These are phyloP conservation scores for Ustilago xerochloae DNA, from an alignment of 1,284 basidiomycete species.

Conservation along the genomic window DNA sequence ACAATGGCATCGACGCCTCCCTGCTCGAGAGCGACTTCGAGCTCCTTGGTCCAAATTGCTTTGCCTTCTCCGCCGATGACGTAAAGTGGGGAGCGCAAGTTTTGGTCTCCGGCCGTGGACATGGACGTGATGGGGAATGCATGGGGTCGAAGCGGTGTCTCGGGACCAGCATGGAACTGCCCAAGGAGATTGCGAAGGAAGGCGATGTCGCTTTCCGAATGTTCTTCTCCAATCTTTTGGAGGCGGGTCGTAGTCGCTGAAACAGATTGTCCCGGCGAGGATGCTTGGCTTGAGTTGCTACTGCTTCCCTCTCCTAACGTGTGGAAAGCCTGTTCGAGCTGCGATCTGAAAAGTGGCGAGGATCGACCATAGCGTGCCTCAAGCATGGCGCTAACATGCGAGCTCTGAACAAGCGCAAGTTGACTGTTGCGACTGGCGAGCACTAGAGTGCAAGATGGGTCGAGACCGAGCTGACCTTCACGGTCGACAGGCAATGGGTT, in stretches of 20 bases:
- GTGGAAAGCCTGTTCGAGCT: constrained; percentile 3
- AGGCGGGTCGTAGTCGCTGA: constrained; percentile 2
- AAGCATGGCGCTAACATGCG: constrained; percentile 62
- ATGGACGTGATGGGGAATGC: constrained; percentile 77
- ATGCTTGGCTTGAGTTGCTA: background rate
- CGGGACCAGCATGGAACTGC: constrained; percentile 6
- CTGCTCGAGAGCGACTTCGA: constrained; percentile 83
- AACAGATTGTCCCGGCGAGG: constrained; percentile 8
- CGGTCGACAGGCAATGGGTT: constrained; percentile 53
- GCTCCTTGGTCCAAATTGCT: constrained; percentile 92
- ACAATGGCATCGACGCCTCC: constrained; percentile 89
- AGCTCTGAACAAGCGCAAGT: constrained; percentile 60
- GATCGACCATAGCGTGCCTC: constrained; percentile 54
- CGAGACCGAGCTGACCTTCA: constrained; percentile 41
- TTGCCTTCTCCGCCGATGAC: constrained; percentile 73
- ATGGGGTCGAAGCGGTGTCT: constrained; percentile 36
- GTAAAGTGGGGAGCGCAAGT: constrained; percentile 76
- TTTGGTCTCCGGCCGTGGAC: constrained; percentile 90
- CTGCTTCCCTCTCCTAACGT: constrained; percentile 1
- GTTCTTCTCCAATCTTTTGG: constrained; percentile 26
- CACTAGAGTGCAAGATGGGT: constrained; percentile 57
- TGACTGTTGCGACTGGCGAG: constrained; percentile 62
- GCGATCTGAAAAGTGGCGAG: constrained; percentile 55
- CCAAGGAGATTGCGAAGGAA: constrained; percentile 33
- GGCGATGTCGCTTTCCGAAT: constrained; percentile 26